These are phyloP conservation scores for Xeromyces bisporus DNA, from an alignment of 495 filamentous ascomycete genomes.

Conservation along the genomic window DNA sequence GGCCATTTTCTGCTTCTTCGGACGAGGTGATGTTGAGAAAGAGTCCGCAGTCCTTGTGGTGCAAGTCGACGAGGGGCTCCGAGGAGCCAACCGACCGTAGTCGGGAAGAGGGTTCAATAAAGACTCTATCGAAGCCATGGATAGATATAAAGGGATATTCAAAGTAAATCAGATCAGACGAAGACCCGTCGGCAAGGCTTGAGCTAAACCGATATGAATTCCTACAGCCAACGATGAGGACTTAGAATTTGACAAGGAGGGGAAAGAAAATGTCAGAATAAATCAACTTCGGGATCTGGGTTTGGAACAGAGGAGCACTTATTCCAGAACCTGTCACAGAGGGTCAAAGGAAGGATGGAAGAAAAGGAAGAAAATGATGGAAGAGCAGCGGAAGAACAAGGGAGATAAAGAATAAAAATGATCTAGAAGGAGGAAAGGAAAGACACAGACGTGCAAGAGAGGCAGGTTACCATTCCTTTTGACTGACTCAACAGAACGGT, in stretches of 20 bases:
- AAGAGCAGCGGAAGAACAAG: neutral
- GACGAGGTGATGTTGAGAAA: conserved; percentile 6
- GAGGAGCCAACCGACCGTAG: conserved; percentile 1
- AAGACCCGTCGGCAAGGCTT: too few species aligned
- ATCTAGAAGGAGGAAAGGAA: conserved; percentile 1
- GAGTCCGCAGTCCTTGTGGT: conserved; percentile 7
- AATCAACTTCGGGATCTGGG: neutral
- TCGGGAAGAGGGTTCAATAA: conserved; percentile 16
- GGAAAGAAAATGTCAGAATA: neutral
- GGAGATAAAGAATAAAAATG: neutral
- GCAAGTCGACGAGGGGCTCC: conserved; percentile 8
- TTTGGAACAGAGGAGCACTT: neutral
- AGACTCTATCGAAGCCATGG: conserved; percentile 18
- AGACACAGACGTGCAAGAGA: neutral
- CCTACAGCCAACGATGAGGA: too few species aligned
- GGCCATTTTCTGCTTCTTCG: conserved; percentile 32
- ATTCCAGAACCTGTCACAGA: conserved; percentile 1
- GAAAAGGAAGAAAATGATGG: neutral
- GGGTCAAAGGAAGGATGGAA: neutral
- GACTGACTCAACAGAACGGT: neutral
- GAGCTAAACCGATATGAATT: too few species aligned
- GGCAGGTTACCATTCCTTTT: neutral
- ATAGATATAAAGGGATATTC: conserved; percentile 2
- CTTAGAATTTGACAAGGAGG: neutral
- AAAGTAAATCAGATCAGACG: too few species aligned